phyloP scores from a whole-genome alignment of 257 asterid genomes.

The Parsonsia alboflavescens region DNA sequence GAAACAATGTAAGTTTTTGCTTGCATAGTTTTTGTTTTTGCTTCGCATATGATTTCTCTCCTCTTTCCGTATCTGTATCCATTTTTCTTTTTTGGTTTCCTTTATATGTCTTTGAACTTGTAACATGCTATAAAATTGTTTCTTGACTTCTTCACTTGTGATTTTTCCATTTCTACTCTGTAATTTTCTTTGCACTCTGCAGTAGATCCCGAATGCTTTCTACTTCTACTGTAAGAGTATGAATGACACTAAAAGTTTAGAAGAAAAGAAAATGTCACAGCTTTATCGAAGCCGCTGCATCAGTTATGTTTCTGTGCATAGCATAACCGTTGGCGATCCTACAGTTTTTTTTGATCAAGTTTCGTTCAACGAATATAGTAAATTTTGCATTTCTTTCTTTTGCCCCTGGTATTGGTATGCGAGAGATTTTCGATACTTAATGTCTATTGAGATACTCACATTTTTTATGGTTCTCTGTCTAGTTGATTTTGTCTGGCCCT shows the following conservation, averaged over 20 bases:
- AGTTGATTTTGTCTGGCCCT: not conserved
- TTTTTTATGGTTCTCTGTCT: not conserved
- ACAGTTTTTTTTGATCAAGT: not conserved
- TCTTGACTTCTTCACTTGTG: not conserved
- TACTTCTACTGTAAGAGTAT: not conserved
- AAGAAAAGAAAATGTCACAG: not conserved
- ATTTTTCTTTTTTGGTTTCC: not conserved
- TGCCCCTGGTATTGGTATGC: not conserved
- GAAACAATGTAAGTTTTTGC: constrained; percentile 68
- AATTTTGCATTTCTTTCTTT: not conserved
- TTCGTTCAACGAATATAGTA: not conserved
- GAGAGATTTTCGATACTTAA: not conserved
- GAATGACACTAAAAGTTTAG: not conserved
- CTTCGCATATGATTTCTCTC: not conserved
- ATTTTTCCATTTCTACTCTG: not conserved
- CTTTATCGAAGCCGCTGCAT: not conserved
- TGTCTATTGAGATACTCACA: not conserved
- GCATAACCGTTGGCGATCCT: not conserved
- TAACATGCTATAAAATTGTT: not conserved
- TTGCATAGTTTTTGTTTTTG: not conserved
- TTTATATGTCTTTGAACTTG: not conserved
- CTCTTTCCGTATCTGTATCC: not conserved
- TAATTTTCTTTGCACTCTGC: not conserved
- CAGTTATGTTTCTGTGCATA: not conserved
- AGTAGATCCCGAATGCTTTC: not conserved